Conservation (phyloP, 148 eudicot species). For the Selenicereus undatus region DNA sequence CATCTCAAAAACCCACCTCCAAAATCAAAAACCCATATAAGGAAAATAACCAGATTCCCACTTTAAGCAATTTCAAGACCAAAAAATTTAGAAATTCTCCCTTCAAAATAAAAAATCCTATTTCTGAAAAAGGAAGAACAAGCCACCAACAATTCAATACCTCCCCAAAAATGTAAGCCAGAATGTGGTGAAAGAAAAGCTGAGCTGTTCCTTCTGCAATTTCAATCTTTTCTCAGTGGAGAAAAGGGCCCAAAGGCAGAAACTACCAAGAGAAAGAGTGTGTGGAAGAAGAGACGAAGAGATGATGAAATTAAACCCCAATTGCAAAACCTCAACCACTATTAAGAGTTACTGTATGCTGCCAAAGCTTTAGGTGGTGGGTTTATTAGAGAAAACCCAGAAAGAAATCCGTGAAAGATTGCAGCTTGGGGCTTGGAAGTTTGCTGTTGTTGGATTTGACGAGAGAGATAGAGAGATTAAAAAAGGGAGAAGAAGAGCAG, state of each 20-base stretch:
- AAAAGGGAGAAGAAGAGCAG: not conserved
- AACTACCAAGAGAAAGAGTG: constrained; percentile 48
- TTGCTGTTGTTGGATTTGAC: constrained; percentile 24
- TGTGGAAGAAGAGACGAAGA: constrained; percentile 33
- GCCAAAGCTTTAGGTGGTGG: constrained; percentile 23
- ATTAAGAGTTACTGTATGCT: constrained; percentile 13
- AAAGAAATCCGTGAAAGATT: constrained; percentile 17
- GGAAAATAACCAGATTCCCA: constrained; percentile 14
- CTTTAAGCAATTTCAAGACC: not conserved
- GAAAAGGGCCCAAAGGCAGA: constrained; percentile 45
- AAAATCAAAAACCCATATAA: constrained; percentile 22
- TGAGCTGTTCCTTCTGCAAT: not conserved
- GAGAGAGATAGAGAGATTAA: not conserved
- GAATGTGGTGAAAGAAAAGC: not conserved
- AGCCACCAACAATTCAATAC: constrained; percentile 5
- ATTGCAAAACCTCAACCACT: constrained; percentile 59
- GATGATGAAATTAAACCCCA: constrained; percentile 27
- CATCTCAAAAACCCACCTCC: constrained; percentile 26
- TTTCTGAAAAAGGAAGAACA: constrained; percentile 13
- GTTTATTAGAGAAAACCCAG: constrained; percentile 16
- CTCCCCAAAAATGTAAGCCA: constrained; percentile 15
- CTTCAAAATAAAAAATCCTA: constrained; percentile 2
- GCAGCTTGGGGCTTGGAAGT: constrained; percentile 24
- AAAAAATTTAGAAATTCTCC: not conserved
- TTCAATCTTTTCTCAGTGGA: constrained; percentile 21